Conservation (phyloP, 805 yeast species). For the Tetrapisispora nanseiensis region DNA sequence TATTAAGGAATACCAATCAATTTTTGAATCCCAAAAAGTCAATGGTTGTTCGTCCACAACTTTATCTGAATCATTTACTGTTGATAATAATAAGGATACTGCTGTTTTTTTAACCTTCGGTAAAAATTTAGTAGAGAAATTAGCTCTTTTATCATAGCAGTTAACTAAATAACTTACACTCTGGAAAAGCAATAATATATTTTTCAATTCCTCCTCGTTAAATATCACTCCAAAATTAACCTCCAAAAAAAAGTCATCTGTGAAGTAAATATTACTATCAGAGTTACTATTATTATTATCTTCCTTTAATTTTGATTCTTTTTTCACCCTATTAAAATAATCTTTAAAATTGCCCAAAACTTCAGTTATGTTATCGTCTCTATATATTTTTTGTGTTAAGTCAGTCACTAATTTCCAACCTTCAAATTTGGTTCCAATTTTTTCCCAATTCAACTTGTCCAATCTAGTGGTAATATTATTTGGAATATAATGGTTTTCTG, state of each 20-base stretch:
- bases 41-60: conserved; percentile 5
- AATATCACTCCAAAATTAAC: conserved; percentile 14
- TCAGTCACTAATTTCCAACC: conserved; percentile 22
- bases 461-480: conserved; percentile 3
- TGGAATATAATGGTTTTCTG: conserved; percentile 11
- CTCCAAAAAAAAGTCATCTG: conserved; percentile 7
- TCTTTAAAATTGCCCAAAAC: conserved; percentile 19
- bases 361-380: conserved; percentile 22
- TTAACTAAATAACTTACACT: conserved; percentile 27
- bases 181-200: conserved; percentile 22
- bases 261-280: conserved; percentile 8
- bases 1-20: conserved; percentile 12
- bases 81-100: conserved; percentile 7
- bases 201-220: conserved; percentile 22
- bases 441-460: conserved; percentile 2
- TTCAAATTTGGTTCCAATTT: conserved; percentile 9
- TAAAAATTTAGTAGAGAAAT: conserved; percentile 23
- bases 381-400: conserved; percentile 14
- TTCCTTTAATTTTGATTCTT: not conserved
- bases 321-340: conserved; percentile 15
- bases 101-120: conserved; percentile 23
- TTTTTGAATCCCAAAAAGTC: conserved; percentile 6
- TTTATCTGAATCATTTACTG: not conserved
- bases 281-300: conserved; percentile 3
- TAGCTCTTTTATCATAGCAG: conserved; percentile 24